Evolutionary conservation across 2,329 filamentous ascomycete genomes (phyloP).

Genomic region (Exophiala dermatitidis): DNA sequence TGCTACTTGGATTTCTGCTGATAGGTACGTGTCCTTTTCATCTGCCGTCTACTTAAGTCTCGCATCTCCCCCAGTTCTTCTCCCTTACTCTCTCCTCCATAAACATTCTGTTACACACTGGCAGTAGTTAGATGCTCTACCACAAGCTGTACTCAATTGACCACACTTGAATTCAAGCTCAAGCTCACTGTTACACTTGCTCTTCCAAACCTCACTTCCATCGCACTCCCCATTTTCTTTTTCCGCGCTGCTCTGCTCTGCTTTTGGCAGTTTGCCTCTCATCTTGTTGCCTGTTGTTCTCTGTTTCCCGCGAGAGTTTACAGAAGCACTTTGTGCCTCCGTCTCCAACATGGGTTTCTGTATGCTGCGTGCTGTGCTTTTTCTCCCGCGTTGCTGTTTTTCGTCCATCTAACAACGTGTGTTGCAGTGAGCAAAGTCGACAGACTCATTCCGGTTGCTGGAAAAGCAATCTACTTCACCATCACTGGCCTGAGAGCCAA

Average conservation of each 20-base stretch:
- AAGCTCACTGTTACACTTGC: not conserved
- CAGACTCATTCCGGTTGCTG: constrained; percentile 7
- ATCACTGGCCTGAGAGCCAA: constrained; percentile 20
- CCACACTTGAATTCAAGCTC: not conserved
- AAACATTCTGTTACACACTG: not conserved
- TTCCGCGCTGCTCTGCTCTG: not conserved
- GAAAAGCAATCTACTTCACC: constrained; percentile 15
- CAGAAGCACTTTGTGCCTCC: not conserved
- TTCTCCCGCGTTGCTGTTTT: not conserved
- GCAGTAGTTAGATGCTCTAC: not conserved
- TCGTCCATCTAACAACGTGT: constrained; percentile 3
- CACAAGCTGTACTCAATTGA: not conserved
- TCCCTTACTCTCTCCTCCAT: not conserved
- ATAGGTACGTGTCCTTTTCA: not conserved
- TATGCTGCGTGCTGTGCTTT: constrained; percentile 1
- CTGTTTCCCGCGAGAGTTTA: not conserved
- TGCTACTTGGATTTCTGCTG: not conserved
- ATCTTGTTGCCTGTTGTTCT: not conserved
- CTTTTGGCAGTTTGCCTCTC: not conserved
- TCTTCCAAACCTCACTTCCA: not conserved
- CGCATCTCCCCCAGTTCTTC: not conserved
- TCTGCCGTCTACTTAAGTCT: not conserved
- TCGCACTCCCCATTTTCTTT: not conserved
- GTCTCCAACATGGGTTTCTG: constrained; percentile 3
- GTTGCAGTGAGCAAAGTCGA: constrained; percentile 13